phyloP scores from a whole-genome alignment of 75 land plant genomes.

The Picea glauca region DNA sequence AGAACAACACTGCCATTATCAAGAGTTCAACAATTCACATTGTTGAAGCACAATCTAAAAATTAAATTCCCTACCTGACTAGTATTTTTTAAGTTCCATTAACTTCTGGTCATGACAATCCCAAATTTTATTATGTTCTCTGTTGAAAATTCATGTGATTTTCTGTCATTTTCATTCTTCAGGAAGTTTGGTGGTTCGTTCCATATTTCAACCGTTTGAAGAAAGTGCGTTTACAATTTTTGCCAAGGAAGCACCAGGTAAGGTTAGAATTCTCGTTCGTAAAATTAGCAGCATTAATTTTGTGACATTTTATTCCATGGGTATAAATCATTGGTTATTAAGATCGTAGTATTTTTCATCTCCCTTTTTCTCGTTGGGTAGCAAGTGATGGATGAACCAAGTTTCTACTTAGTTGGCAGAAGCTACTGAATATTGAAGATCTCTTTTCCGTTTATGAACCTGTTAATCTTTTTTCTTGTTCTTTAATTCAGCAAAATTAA shows the following conservation, averaged over 20 bases:
- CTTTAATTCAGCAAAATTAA: neutral
- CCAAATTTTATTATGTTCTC: neutral
- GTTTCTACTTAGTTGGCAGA: neutral
- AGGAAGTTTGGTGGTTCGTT: conserved; percentile 95
- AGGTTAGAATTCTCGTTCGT: neutral
- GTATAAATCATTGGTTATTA: neutral
- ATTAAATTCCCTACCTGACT: too few relatives aligned
- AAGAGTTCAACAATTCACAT: neutral
- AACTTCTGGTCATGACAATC: neutral
- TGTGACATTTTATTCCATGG: neutral
- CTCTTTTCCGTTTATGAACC: neutral
- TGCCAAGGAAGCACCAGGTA: conserved; percentile 74
- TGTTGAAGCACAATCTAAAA: neutral
- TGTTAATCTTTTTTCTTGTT: neutral
- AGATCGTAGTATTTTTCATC: neutral
- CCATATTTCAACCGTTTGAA: conserved; percentile 91
- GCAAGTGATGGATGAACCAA: neutral
- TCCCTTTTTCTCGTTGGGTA: neutral
- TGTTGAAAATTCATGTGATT: neutral
- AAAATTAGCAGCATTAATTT: neutral
- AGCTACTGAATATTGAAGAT: conserved; percentile 2
- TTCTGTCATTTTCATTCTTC: conserved; percentile 10
- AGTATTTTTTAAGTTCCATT: neutral
- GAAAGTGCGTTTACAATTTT: conserved; percentile 92
- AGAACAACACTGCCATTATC: neutral